These are phyloP conservation scores for Leishmania braziliensis DNA, from an alignment of 208 protist genomes.

Conservation along the genomic window DNA sequence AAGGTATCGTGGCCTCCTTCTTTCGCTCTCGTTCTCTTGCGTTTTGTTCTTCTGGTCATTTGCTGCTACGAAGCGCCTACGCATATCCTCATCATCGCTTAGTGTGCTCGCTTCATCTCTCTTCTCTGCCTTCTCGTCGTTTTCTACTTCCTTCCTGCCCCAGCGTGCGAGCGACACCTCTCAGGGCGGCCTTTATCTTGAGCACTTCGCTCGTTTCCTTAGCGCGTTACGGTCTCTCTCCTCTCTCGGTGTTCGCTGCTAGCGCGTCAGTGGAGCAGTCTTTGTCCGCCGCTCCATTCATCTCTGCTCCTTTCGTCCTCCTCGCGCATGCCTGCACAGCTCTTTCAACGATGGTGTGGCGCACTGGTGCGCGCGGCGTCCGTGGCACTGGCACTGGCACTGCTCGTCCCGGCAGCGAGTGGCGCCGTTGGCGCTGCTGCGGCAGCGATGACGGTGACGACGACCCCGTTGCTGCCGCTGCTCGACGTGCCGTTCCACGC, in stretches of 20 bases:
- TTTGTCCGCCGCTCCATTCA: background rate
- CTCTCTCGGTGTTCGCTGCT: background rate
- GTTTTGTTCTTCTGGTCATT: background rate
- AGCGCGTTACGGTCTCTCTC: background rate
- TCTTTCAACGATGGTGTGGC: too few relatives aligned
- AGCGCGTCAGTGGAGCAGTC: background rate
- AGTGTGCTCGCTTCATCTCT: background rate
- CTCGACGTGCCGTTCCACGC: slow-evolving; percentile 15
- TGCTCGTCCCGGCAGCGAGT: background rate
- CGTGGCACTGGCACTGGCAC: slow-evolving; percentile 1
- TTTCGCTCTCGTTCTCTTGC: too few relatives aligned
- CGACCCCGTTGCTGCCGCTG: slow-evolving; percentile 9
- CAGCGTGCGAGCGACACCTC: too few relatives aligned
- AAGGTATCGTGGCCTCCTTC: background rate
- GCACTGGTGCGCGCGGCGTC: background rate
- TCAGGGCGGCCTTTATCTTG: background rate
- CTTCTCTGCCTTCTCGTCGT: background rate
- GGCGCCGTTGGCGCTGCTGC: background rate
- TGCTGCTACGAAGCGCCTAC: background rate
- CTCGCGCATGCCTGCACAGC: background rate
- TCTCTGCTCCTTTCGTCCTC: background rate
- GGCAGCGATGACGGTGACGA: background rate
- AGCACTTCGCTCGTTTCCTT: background rate
- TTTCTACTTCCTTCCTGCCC: background rate
- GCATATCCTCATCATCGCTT: background rate